These are phyloP conservation scores for Capronia epimyces DNA, from an alignment of 2,329 filamentous ascomycete species.

Conservation along the genomic window DNA sequence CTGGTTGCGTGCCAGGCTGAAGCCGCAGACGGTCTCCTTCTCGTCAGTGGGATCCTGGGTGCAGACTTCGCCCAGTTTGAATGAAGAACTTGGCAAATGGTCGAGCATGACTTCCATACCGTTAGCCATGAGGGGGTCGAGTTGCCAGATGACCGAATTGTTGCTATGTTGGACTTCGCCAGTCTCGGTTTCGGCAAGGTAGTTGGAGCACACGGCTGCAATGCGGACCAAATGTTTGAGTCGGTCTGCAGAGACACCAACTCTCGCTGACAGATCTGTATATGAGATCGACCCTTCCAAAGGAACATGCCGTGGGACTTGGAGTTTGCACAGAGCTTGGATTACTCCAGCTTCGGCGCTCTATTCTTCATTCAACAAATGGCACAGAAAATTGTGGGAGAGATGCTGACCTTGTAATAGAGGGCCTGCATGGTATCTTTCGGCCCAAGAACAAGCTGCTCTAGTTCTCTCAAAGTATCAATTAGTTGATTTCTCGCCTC, in stretches of 20 bases:
- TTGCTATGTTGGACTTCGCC: slow-evolving; percentile 11
- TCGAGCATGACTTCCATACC: slow-evolving; percentile 16
- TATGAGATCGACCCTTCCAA: slow-evolving; percentile 14
- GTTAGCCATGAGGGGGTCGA: slow-evolving; percentile 9
- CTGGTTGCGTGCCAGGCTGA: slow-evolving; percentile 9
- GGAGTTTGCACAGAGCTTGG: slow-evolving; percentile 12
- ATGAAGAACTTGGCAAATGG: slow-evolving; percentile 10
- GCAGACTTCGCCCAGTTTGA: slow-evolving; percentile 10
- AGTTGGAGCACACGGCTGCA: slow-evolving; percentile 14
- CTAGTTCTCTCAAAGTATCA: slow-evolving; percentile 4
- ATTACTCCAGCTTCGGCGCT: slow-evolving; percentile 16
- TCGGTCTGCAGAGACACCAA: slow-evolving; percentile 9
- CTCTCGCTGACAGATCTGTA: slow-evolving; percentile 7
- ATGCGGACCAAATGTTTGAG: slow-evolving; percentile 10
- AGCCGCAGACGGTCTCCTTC: slow-evolving; percentile 7
- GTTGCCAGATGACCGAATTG: slow-evolving; percentile 14
- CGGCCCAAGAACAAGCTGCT: slow-evolving; percentile 13
- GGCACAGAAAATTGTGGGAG: neutral
- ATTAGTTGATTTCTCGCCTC: slow-evolving; percentile 15
- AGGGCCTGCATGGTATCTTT: slow-evolving; percentile 15
- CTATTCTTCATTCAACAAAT: neutral
- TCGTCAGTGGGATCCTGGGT: slow-evolving; percentile 7
- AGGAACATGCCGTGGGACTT: slow-evolving; percentile 8
- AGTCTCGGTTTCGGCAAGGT: slow-evolving; percentile 8
- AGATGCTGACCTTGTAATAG: slow-evolving; percentile 9